Conservation (phyloP, 2,329 filamentous ascomycete species). For the Stagonosporopsis chrysanthemi region DNA sequence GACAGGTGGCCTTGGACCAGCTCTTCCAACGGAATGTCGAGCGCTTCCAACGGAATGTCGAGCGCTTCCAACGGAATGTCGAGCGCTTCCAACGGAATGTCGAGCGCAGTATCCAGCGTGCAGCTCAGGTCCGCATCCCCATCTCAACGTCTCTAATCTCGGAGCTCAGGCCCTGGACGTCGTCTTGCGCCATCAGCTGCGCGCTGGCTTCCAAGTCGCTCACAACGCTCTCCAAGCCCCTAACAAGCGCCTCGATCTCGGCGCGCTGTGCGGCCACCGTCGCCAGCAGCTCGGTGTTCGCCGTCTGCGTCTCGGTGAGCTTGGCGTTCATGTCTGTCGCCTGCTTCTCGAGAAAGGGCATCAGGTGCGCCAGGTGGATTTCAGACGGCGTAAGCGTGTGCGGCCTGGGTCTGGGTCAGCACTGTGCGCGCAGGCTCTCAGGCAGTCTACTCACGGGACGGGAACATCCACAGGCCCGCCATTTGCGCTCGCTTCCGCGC, state of each 20-base stretch:
- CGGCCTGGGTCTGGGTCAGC: constrained; percentile 51
- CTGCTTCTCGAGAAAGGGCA: constrained; percentile 62
- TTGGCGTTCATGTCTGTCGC: constrained; percentile 58
- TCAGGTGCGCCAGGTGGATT: constrained; percentile 66
- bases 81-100: background rate
- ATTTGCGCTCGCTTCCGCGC: constrained; percentile 49
- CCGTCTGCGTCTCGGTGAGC: constrained; percentile 58
- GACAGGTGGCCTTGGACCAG: background rate
- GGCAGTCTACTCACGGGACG: constrained; percentile 55
- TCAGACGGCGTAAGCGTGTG: constrained; percentile 65
- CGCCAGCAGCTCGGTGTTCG: constrained; percentile 62
- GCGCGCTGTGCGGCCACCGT: constrained; percentile 61
- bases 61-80: background rate
- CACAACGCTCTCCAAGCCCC: constrained; percentile 63
- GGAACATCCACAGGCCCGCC: constrained; percentile 45
- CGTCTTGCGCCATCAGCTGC: constrained; percentile 50
- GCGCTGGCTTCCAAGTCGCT: constrained; percentile 63
- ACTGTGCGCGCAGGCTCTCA: background rate
- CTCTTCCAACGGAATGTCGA: background rate
- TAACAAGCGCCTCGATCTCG: constrained; percentile 65
- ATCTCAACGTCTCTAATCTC: constrained; percentile 48
- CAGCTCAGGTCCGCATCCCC: constrained; percentile 44
- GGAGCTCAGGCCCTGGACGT: constrained; percentile 45
- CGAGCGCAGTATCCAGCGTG: background rate
- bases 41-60: background rate